A percentile compares a stretch with the other conserved stretches of the same genome.
phyloP scores from a whole-genome alignment of 306 rosid genomes.

The Rosa multiflora region DNA sequence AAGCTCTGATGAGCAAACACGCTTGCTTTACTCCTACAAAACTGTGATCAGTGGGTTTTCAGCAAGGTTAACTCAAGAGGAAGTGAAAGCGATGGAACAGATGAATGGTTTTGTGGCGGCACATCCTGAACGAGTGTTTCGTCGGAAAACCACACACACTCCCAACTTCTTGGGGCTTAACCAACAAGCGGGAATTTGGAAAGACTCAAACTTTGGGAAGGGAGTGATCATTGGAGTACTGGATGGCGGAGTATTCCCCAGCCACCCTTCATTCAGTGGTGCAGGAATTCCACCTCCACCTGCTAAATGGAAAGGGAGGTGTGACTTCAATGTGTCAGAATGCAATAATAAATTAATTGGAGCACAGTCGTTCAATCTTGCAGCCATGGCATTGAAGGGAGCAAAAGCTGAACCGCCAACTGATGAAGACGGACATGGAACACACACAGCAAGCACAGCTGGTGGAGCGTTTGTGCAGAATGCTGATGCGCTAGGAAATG shows the following conservation, averaged over 20 bases:
- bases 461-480: slow-evolving; percentile 58
- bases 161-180: slow-evolving; percentile 65
- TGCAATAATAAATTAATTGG: slow-evolving; percentile 85
- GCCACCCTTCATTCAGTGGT: slow-evolving; percentile 68
- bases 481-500: slow-evolving; percentile 73
- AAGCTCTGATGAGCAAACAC: slow-evolving; percentile 38
- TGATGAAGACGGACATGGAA: slow-evolving; percentile 64
- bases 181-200: slow-evolving; percentile 54
- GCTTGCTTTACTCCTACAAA: slow-evolving; percentile 45
- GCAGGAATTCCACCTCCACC: slow-evolving; percentile 73
- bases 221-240: slow-evolving; percentile 74
- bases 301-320: slow-evolving; percentile 73
- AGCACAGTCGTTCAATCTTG: slow-evolving; percentile 58
- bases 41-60: slow-evolving; percentile 69
- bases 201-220: slow-evolving; percentile 66
- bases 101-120: slow-evolving; percentile 62
- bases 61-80: slow-evolving; percentile 59
- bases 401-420: slow-evolving; percentile 44
- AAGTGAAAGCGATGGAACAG: slow-evolving; percentile 40
- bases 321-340: slow-evolving; percentile 47
- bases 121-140: slow-evolving; percentile 41
- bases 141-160: slow-evolving; percentile 57
- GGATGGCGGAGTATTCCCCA: slow-evolving; percentile 59
- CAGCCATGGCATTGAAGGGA: slow-evolving; percentile 30
- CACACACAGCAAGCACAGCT: slow-evolving; percentile 74